Conservation (phyloP, 2,329 filamentous ascomycete genomes). For the Neofusicoccum laricinum region DNA sequence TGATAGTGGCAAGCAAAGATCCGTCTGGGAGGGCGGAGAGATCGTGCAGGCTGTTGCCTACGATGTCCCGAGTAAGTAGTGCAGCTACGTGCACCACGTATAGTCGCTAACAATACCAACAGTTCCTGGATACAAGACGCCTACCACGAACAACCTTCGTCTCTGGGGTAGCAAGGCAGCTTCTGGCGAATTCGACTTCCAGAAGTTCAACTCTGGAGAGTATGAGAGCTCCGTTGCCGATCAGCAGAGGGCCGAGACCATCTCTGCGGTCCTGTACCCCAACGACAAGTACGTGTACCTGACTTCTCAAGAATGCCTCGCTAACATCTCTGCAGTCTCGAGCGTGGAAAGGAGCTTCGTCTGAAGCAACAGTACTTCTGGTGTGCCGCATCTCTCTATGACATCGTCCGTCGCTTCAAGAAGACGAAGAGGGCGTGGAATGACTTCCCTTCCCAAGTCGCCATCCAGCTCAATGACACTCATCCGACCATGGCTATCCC, state of each 20-base stretch:
- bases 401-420: constrained; percentile 97
- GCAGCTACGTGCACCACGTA: neutral
- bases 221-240: constrained; percentile 98
- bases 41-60: constrained; percentile 89
- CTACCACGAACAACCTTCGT: constrained; percentile 92
- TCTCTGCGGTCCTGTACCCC: constrained; percentile 94
- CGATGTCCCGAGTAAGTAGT: constrained; percentile 61
- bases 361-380: constrained; percentile 99
- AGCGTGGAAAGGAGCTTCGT: constrained; percentile 92
- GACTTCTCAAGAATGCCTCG: neutral
- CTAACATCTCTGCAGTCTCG: constrained; percentile 50
- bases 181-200: constrained; percentile 97
- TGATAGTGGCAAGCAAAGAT: constrained; percentile 69
- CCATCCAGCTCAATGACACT: constrained; percentile 97
- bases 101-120: constrained; percentile 29
- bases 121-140: constrained; percentile 85
- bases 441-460: constrained; percentile 90
- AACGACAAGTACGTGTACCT: constrained; percentile 69
- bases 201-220: constrained; percentile 97
- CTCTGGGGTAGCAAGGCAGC: constrained; percentile 98
- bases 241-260: constrained; percentile 97
- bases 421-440: constrained; percentile 89
- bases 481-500: constrained; percentile 96
- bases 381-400: constrained; percentile 93
- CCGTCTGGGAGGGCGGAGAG: constrained; percentile 89